Evolutionary conservation across 371 early-diverging fungal species (phyloP).

Genomic region (Thermomucor indicae-seudaticae): DNA sequence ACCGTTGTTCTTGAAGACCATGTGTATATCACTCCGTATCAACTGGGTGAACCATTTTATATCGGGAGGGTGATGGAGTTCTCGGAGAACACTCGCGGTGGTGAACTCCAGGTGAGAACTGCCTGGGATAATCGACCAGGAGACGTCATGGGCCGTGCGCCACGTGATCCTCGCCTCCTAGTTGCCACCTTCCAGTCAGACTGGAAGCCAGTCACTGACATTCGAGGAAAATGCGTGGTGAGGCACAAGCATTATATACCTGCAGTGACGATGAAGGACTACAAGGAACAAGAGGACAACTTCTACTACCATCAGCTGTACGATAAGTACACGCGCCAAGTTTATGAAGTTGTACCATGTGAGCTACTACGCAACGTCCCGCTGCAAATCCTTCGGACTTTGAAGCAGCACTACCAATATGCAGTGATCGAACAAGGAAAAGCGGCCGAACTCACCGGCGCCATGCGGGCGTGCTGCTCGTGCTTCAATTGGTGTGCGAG

Average conservation of each 20-base stretch:
- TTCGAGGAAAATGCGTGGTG: slow-evolving; percentile 78
- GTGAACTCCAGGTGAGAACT: too few species aligned
- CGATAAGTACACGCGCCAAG: slow-evolving; percentile 83
- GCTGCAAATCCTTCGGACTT: slow-evolving; percentile 58
- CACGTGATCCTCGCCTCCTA: slow-evolving; percentile 69
- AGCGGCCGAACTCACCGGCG: slow-evolving; percentile 67
- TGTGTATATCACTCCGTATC: too few species aligned
- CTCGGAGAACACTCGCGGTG: too few species aligned
- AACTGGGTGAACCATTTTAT: too few species aligned
- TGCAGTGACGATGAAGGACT: slow-evolving; percentile 49
- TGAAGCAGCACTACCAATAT: slow-evolving; percentile 67
- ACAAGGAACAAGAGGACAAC: slow-evolving; percentile 56
- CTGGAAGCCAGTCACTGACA: slow-evolving; percentile 74
- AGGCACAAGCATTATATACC: slow-evolving; percentile 66
- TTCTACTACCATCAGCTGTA: slow-evolving; percentile 86
- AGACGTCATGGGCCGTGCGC: too few species aligned
- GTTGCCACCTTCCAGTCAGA: slow-evolving; percentile 90
- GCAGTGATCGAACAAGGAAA: slow-evolving; percentile 81
- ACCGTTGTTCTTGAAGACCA: too few species aligned
- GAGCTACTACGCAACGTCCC: slow-evolving; percentile 79
- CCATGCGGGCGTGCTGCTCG: slow-evolving; percentile 66
- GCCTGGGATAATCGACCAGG: too few species aligned
- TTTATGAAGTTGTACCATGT: slow-evolving; percentile 84
- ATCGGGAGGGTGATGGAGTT: too few species aligned
- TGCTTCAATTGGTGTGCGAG: slow-evolving; percentile 78